A percentile compares a stretch with the other conserved stretches of the same genome.
phyloP scores from a whole-genome alignment of 345 rosid genomes.

The Aquilaria malaccensis region DNA sequence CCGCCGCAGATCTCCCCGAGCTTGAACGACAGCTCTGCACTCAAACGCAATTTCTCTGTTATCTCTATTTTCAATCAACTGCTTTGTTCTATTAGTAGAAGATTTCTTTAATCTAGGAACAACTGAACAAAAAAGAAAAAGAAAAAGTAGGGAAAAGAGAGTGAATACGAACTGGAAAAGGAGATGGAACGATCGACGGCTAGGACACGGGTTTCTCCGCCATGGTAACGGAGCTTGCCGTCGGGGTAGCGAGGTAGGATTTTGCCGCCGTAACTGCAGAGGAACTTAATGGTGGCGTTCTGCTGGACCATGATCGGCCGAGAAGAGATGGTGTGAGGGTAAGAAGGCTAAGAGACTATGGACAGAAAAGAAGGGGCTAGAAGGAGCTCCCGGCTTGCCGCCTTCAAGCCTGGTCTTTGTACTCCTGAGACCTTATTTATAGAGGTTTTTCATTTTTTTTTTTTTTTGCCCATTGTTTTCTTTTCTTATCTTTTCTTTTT shows the following conservation, averaged over 20 bases:
- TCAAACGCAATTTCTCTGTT: constrained; percentile 22
- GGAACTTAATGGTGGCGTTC: constrained; percentile 52
- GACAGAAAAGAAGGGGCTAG: neutral
- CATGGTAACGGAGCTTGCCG: constrained; percentile 80
- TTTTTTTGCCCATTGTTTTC: too few relatives aligned
- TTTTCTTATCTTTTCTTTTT: too few relatives aligned
- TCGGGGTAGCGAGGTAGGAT: constrained; percentile 80
- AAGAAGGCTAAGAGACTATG: neutral
- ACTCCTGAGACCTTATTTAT: constrained; percentile 29
- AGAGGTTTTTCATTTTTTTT: constrained; percentile 10
- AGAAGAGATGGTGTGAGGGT: neutral
- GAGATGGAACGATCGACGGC: constrained; percentile 67
- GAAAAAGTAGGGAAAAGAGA: neutral
- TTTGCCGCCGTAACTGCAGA: constrained; percentile 86
- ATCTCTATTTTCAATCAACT: constrained; percentile 4
- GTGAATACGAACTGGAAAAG: constrained; percentile 45
- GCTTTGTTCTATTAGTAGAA: neutral
- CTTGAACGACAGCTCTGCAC: constrained; percentile 69
- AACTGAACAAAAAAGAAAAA: neutral
- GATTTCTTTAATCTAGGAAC: neutral
- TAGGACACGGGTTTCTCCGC: constrained; percentile 88
- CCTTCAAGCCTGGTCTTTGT: constrained; percentile 27
- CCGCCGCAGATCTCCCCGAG: constrained; percentile 59
- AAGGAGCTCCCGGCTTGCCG: constrained; percentile 15
- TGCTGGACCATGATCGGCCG: constrained; percentile 33